phyloP scores from a whole-genome alignment of 1,284 basidiomycete genomes.

The Fereydounia khargensis region DNA sequence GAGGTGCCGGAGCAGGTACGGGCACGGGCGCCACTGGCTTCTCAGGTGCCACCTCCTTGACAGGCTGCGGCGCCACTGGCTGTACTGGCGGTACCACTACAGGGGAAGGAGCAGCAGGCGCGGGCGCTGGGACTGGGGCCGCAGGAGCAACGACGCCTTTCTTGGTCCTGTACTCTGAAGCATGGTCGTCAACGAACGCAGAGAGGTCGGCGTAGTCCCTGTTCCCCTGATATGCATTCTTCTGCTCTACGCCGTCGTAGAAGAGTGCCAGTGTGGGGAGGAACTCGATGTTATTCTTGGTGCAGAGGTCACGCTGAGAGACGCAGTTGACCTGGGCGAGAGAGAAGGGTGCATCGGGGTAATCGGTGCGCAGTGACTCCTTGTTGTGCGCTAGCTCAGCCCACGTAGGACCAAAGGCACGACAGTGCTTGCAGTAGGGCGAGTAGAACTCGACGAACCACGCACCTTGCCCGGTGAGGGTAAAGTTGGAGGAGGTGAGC shows the following conservation, averaged over 20 bases:
- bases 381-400: slow-evolving; percentile 66
- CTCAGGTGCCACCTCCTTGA: no score
- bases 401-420: slow-evolving; percentile 79
- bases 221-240: slow-evolving; percentile 29
- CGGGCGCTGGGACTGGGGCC: background rate
- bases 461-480: slow-evolving; percentile 33
- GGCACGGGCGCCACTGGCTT: background rate
- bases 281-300: slow-evolving; percentile 32
- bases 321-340: slow-evolving; percentile 53
- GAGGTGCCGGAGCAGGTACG: slow-evolving; percentile 1
- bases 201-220: slow-evolving; percentile 43
- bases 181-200: slow-evolving; percentile 40
- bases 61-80: no score
- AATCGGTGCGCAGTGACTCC: slow-evolving; percentile 62
- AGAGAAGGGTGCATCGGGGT: slow-evolving; percentile 44
- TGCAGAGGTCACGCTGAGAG: slow-evolving; percentile 43
- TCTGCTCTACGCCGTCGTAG: slow-evolving; percentile 37
- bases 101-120: background rate
- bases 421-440: slow-evolving; percentile 79
- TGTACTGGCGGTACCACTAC: background rate
- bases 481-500: slow-evolving; percentile 44
- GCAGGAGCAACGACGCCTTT: slow-evolving; percentile 15
- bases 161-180: slow-evolving; percentile 21
- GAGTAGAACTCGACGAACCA: slow-evolving; percentile 55
- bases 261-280: slow-evolving; percentile 44